A percentile compares a stretch with the other conserved stretches of the same genome.
Conservation (phyloP, 805 yeast genomes). For the Metschnikowia arizonensis region DNA sequence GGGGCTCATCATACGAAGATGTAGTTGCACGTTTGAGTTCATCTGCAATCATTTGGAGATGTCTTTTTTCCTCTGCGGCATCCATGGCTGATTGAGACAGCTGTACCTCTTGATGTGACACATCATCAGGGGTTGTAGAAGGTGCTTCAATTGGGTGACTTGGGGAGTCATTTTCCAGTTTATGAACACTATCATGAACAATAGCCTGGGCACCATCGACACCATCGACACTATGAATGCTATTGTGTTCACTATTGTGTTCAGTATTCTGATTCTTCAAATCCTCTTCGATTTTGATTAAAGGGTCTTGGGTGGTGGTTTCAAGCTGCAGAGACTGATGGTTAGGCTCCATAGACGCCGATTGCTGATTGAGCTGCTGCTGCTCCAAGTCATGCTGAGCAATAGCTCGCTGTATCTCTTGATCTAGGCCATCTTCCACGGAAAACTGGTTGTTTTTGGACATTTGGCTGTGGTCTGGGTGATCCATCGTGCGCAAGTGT, state of each 20-base stretch:
- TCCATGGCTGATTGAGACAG: conserved; percentile 4
- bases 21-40: conserved; percentile 33
- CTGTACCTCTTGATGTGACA: background rate
- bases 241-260: too few species aligned
- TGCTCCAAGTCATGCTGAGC: conserved; percentile 21
- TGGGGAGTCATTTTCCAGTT: background rate
- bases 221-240: too few species aligned
- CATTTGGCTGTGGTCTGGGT: background rate
- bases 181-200: too few species aligned
- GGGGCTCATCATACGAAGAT: background rate
- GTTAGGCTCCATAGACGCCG: background rate
- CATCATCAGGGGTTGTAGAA: background rate
- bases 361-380: conserved; percentile 10
- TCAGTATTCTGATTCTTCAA: too few species aligned
- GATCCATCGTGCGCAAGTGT: background rate
- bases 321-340: background rate
- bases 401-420: conserved; percentile 19
- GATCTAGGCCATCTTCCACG: conserved; percentile 20
- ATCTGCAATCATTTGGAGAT: conserved; percentile 30
- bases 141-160: background rate
- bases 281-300: conserved; percentile 1
- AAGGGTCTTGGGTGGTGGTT: background rate
- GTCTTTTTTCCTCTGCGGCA: conserved; percentile 21
- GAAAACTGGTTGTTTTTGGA: conserved; percentile 13
- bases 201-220: too few species aligned